These are phyloP conservation scores for Iberis amara DNA, from an alignment of 441 rosid species.

Conservation along the genomic window DNA sequence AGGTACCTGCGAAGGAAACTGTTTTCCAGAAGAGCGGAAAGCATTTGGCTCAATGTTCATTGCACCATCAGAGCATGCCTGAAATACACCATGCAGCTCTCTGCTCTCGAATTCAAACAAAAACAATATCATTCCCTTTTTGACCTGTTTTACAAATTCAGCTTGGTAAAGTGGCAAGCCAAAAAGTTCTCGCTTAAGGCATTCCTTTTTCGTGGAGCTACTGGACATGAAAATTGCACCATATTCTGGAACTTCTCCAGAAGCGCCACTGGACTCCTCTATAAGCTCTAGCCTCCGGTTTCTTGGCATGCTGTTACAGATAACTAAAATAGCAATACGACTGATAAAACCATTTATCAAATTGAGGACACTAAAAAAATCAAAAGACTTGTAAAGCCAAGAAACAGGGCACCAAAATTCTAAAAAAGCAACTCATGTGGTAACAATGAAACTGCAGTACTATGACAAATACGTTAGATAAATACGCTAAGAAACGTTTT, in stretches of 20 bases:
- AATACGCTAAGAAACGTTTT: too few relatives aligned
- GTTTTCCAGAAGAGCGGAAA: conserved; percentile 43
- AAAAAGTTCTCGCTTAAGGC: conserved; percentile 38
- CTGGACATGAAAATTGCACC: conserved; percentile 74
- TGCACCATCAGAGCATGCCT: conserved; percentile 50
- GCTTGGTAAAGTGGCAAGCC: conserved; percentile 47
- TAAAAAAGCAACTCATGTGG: too few relatives aligned
- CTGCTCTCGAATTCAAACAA: conserved; percentile 58
- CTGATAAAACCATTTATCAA: too few relatives aligned
- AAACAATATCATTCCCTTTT: conserved; percentile 63
- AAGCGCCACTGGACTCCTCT: conserved; percentile 20
- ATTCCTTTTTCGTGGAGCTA: conserved; percentile 39
- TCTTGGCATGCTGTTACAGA: conserved; percentile 24
- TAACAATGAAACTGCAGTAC: too few relatives aligned
- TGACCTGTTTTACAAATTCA: conserved; percentile 47
- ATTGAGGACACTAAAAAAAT: too few relatives aligned
- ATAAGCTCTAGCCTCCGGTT: conserved; percentile 29
- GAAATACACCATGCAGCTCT: conserved; percentile 60
- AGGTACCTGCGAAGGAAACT: conserved; percentile 60
- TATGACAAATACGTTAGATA: too few relatives aligned
- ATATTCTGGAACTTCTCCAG: conserved; percentile 41
- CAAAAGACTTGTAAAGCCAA: too few relatives aligned
- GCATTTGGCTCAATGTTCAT: conserved; percentile 54
- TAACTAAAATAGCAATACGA: too few relatives aligned
- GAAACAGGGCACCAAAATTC: too few relatives aligned